Evolutionary conservation across 345 rosid species (phyloP).

Genomic region (Sisymbrium irio): DNA sequence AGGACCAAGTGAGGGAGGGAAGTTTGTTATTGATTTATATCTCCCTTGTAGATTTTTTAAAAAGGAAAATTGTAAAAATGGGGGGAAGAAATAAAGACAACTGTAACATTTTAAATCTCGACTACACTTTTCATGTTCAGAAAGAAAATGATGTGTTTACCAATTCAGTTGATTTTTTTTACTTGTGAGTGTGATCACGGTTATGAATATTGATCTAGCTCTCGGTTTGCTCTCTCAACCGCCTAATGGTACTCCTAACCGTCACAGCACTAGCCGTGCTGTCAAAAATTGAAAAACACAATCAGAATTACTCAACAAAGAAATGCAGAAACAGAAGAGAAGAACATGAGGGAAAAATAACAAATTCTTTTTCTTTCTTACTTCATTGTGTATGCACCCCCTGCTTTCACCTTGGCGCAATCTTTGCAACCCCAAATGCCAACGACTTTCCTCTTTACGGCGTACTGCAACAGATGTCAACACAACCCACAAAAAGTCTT

Average conservation of each 20-base stretch:
- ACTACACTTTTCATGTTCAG: not conserved
- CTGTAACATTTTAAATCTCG: not conserved
- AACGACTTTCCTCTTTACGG: conserved; percentile 63
- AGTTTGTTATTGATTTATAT: conserved; percentile 20
- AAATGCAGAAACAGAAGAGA: not conserved
- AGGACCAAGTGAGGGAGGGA: not conserved
- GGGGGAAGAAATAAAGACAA: not conserved
- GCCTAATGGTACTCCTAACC: conserved; percentile 65
- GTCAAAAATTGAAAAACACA: not conserved
- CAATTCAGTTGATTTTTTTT: too few species aligned
- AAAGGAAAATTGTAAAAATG: not conserved
- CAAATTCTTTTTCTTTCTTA: conserved; percentile 13
- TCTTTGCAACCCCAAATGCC: conserved; percentile 76
- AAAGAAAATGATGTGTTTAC: not conserved
- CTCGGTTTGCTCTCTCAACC: conserved; percentile 73
- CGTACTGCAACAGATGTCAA: conserved; percentile 39
- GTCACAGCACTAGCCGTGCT: conserved; percentile 79
- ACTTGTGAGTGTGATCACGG: not conserved
- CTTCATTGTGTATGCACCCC: conserved; percentile 73
- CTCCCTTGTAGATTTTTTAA: not conserved
- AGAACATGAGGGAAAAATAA: not conserved
- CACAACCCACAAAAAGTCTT: not conserved
- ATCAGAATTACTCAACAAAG: not conserved
- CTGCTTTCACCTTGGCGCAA: conserved; percentile 63
- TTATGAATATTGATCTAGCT: conserved; percentile 31